Percentiles rank a stretch among this genome's conserved stretches.
Evolutionary conservation across 768 basidiomycete genomes (phyloP).

Genomic region (Pholiota microspora): DNA sequence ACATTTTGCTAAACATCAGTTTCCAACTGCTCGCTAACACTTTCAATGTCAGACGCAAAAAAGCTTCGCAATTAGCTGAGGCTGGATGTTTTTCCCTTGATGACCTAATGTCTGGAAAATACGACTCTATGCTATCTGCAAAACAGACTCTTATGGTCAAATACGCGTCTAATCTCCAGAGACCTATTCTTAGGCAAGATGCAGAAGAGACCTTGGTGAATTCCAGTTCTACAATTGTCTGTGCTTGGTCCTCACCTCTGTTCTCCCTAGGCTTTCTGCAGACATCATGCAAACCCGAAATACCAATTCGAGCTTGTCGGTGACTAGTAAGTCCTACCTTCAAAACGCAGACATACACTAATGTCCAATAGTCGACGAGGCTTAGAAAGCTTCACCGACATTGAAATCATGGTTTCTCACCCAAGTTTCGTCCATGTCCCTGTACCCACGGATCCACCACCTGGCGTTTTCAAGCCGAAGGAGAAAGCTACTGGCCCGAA

Average conservation of each 20-base stretch:
- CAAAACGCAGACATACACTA: not conserved
- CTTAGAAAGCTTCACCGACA: slow-evolving; percentile 28
- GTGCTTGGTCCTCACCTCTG: not conserved
- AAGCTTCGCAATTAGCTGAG: slow-evolving; percentile 44
- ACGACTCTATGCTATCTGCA: slow-evolving; percentile 33
- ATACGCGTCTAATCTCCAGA: slow-evolving; percentile 39
- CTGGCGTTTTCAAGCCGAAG: slow-evolving; percentile 2
- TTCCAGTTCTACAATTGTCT: not conserved
- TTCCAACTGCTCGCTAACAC: not conserved
- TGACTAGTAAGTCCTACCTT: slow-evolving; percentile 46
- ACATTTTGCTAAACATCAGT: slow-evolving; percentile 4
- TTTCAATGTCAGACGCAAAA: slow-evolving; percentile 24
- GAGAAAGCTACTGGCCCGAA: not conserved
- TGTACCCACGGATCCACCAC: slow-evolving; percentile 26
- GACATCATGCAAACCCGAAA: slow-evolving; percentile 40
- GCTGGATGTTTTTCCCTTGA: slow-evolving; percentile 46
- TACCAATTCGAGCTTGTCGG: slow-evolving; percentile 53
- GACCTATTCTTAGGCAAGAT: slow-evolving; percentile 35
- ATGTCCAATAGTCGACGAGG: slow-evolving; percentile 46
- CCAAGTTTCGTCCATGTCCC: slow-evolving; percentile 43
- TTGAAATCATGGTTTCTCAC: slow-evolving; percentile 44
- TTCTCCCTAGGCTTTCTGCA: slow-evolving; percentile 44
- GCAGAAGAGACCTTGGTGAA: slow-evolving; percentile 46
- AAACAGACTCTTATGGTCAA: slow-evolving; percentile 35
- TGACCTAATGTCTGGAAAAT: slow-evolving; percentile 39